These are phyloP conservation scores for Apophysomyces variabilis DNA, from an alignment of 371 early-diverging fungal species.

Conservation along the genomic window DNA sequence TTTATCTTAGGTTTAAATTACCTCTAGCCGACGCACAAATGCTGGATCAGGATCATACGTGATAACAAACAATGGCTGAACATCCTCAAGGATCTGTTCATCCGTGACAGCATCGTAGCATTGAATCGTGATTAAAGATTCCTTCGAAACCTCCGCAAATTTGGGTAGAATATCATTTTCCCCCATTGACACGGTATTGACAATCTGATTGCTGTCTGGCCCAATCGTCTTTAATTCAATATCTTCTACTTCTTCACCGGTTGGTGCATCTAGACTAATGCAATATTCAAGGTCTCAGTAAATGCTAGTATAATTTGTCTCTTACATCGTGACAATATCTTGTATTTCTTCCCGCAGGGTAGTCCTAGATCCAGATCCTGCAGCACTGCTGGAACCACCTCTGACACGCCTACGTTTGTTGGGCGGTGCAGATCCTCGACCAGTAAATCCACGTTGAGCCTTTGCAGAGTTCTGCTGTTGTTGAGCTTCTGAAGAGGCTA, in stretches of 20 bases:
- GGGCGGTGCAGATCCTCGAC: slow-evolving; percentile 50
- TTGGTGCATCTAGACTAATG: slow-evolving; percentile 13
- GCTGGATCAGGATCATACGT: slow-evolving; percentile 90
- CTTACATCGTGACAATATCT: slow-evolving; percentile 24
- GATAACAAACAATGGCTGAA: slow-evolving; percentile 82
- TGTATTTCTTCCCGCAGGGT: slow-evolving; percentile 33
- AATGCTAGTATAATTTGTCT: neutral
- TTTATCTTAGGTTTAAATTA: slow-evolving; percentile 17
- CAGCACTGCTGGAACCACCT: slow-evolving; percentile 63
- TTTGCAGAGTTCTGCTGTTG: slow-evolving; percentile 9
- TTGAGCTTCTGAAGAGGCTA: slow-evolving; percentile 5
- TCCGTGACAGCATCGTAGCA: slow-evolving; percentile 63
- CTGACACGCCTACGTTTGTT: slow-evolving; percentile 82
- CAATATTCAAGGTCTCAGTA: neutral
- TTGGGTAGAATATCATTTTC: slow-evolving; percentile 40
- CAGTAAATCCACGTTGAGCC: neutral
- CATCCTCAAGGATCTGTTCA: slow-evolving; percentile 60
- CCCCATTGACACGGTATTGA: slow-evolving; percentile 10
- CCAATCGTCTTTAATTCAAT: neutral
- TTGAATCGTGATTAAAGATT: slow-evolving; percentile 60
- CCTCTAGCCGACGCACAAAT: slow-evolving; percentile 89
- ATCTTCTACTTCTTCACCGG: neutral
- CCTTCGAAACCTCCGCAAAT: slow-evolving; percentile 36
- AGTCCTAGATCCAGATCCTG: slow-evolving; percentile 25
- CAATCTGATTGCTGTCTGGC: slow-evolving; percentile 2